phyloP scores from a whole-genome alignment of 441 rosid genomes.

The Adansonia gregorii region DNA sequence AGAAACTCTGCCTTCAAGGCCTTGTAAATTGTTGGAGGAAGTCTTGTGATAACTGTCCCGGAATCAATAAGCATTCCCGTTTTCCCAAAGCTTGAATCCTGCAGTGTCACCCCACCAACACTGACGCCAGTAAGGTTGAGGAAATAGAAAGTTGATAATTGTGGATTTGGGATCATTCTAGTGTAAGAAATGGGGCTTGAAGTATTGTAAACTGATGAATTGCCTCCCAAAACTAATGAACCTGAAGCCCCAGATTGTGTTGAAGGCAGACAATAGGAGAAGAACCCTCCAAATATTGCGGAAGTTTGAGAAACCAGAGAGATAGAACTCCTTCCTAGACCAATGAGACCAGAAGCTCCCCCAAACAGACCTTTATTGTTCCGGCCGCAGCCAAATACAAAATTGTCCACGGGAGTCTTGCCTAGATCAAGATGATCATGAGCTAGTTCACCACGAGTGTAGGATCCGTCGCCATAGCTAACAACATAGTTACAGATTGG shows the following conservation, averaged over 20 bases:
- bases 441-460: constrained; percentile 75
- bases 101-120: constrained; percentile 60
- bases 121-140: constrained; percentile 73
- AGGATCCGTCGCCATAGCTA: constrained; percentile 90
- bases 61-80: constrained; percentile 71
- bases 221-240: constrained; percentile 68
- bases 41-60: constrained; percentile 81
- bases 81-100: constrained; percentile 49
- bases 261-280: constrained; percentile 89
- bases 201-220: constrained; percentile 64
- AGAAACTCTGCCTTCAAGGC: constrained; percentile 69
- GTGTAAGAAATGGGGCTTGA: constrained; percentile 68
- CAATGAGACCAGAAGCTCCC: constrained; percentile 87
- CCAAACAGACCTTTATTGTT: constrained; percentile 80
- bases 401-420: constrained; percentile 39
- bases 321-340: constrained; percentile 74
- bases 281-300: constrained; percentile 60
- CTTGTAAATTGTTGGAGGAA: constrained; percentile 75
- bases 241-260: constrained; percentile 69
- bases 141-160: constrained; percentile 71
- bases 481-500: constrained; percentile 65
- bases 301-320: constrained; percentile 75
- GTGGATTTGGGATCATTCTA: constrained; percentile 59
- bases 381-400: constrained; percentile 83
- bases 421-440: constrained; percentile 60